Conservation (phyloP, 306 rosid species). For the Acacia confusa region DNA sequence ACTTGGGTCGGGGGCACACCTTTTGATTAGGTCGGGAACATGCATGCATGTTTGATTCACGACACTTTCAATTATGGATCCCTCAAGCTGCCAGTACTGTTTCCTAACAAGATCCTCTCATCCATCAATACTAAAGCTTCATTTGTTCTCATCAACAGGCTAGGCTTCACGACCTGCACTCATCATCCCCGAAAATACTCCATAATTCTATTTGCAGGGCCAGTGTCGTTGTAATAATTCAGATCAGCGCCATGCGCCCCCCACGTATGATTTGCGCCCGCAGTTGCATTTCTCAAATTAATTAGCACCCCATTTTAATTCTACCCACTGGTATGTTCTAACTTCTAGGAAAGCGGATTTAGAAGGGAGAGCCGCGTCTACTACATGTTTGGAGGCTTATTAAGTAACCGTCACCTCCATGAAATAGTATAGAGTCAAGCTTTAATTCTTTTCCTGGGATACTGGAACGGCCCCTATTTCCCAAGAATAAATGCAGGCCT, state of each 20-base stretch:
- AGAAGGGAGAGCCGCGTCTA: neutral
- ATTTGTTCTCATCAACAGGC: neutral
- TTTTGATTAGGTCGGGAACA: conserved; percentile 22
- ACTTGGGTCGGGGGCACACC: conserved; percentile 16
- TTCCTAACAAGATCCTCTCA: neutral
- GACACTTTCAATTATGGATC: conserved; percentile 3
- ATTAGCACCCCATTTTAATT: neutral
- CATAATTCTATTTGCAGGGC: neutral
- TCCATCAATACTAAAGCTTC: neutral
- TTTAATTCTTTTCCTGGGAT: neutral
- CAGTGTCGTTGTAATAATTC: neutral
- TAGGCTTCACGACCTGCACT: neutral
- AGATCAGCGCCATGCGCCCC: neutral
- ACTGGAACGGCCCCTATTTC: neutral
- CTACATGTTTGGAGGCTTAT: neutral
- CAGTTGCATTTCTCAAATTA: neutral
- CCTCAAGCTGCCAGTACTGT: neutral
- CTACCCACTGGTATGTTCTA: neutral
- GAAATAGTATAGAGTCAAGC: neutral
- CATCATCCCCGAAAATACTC: neutral
- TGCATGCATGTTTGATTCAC: conserved; percentile 1
- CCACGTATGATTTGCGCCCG: neutral
- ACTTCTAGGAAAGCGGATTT: too few species aligned
- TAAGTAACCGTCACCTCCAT: neutral
- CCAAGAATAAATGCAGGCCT: neutral